A percentile compares a stretch with the other conserved stretches of the same genome.
Evolutionary conservation across 768 basidiomycete genomes (phyloP).

Genomic region (Tylopilus rubrobrunneus): DNA sequence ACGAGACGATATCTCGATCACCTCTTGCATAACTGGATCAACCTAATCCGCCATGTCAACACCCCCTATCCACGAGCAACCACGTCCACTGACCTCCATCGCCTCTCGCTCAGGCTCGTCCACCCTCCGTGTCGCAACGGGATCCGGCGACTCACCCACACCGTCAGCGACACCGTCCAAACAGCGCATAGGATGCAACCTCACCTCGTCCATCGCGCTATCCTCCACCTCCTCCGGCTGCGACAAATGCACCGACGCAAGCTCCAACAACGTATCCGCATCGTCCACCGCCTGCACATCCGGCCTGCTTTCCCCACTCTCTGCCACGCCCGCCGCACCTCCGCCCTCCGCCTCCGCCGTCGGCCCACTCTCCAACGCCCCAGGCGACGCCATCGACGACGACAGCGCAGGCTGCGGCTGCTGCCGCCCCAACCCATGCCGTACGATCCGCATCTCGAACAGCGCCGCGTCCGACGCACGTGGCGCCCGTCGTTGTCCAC

Average conservation of each 20-base stretch:
- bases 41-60: neutral
- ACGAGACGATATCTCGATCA: neutral
- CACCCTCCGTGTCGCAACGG: neutral
- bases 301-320: neutral
- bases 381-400: neutral
- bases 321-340: too few species aligned
- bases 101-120: neutral
- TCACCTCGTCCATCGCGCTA: slow-evolving; percentile 9
- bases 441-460: slow-evolving; percentile 21
- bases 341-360: too few species aligned
- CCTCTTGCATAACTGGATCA: neutral
- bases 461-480: neutral
- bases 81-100: slow-evolving; percentile 8
- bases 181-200: neutral
- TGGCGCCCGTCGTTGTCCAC: neutral
- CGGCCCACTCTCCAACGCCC: too few species aligned
- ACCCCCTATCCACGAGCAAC: neutral
- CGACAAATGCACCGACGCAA: slow-evolving; percentile 25
- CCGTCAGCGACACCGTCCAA: neutral
- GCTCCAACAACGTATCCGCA: slow-evolving; percentile 17
- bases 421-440: neutral
- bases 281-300: slow-evolving; percentile 6
- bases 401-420: neutral
- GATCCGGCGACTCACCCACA: neutral
- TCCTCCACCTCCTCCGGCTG: neutral